Conservation (phyloP, 352 stramenopile species). For the Thalassiosira sp. region DNA sequence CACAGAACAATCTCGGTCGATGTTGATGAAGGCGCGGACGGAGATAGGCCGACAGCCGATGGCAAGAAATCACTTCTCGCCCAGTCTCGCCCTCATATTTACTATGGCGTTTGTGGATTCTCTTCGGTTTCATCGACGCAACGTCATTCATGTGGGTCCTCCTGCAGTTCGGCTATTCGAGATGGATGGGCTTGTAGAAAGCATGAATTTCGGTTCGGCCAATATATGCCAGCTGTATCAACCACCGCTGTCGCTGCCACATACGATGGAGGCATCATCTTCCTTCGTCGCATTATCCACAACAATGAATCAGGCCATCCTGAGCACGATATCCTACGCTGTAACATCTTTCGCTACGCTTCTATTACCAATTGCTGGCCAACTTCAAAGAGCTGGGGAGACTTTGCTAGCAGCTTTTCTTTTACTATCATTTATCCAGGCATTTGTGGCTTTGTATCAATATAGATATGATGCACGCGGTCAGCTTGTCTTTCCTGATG, state of each 20-base stretch:
- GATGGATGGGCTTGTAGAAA: neutral
- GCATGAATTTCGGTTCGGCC: neutral
- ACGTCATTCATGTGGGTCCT: neutral
- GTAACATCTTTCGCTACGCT: constrained; percentile 11
- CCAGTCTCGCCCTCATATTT: too few species aligned
- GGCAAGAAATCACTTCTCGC: too few species aligned
- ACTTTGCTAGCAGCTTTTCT: constrained; percentile 10
- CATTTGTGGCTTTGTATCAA: constrained; percentile 9
- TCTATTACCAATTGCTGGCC: neutral
- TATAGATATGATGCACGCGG: constrained; percentile 54
- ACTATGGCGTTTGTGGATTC: too few species aligned
- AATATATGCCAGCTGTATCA: neutral
- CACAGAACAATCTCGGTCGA: too few species aligned
- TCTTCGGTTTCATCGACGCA: too few species aligned
- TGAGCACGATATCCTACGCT: constrained; percentile 12
- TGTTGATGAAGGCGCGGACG: too few species aligned
- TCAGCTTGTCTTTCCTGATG: constrained; percentile 49
- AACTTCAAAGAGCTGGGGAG: constrained; percentile 9
- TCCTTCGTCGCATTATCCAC: neutral
- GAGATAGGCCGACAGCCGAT: too few species aligned
- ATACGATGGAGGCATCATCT: neutral
- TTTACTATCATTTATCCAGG: constrained; percentile 13
- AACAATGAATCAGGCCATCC: constrained; percentile 6
- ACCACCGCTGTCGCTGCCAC: neutral
- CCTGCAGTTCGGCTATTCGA: neutral